Percentiles rank a stretch among this genome's conserved stretches.
phyloP scores from a whole-genome alignment of 192 early-diverging fungal genomes.

The Coemansia sp. region DNA sequence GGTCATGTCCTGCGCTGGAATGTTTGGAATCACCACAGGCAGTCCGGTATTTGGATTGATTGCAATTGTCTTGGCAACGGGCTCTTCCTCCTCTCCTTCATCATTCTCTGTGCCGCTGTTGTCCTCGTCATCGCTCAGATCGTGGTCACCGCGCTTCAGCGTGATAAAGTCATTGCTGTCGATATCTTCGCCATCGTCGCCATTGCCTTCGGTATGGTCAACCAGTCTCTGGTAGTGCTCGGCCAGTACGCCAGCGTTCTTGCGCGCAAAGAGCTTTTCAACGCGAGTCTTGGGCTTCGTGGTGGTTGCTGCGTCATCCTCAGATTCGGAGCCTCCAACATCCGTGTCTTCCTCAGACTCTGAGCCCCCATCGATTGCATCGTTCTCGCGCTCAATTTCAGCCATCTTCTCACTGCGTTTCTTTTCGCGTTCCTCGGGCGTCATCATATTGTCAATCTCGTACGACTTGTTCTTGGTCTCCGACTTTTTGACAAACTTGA shows the following conservation, averaged over 20 bases:
- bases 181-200: constrained; percentile 43
- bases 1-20: constrained; percentile 42
- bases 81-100: constrained; percentile 41
- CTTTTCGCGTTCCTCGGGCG: constrained; percentile 41
- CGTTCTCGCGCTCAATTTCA: constrained; percentile 35
- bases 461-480: constrained; percentile 71
- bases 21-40: constrained; percentile 47
- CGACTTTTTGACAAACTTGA: constrained; percentile 82
- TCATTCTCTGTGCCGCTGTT: constrained; percentile 4
- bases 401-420: constrained; percentile 18
- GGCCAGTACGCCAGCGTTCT: constrained; percentile 88
- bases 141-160: constrained; percentile 81
- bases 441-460: constrained; percentile 52
- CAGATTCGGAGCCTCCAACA: constrained; percentile 9
- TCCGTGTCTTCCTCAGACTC: constrained; percentile 21
- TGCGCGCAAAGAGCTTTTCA: constrained; percentile 91
- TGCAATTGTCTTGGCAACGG: constrained; percentile 48
- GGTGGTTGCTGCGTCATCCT: constrained; percentile 35
- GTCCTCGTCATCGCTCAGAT: constrained; percentile 57
- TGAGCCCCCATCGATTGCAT: constrained; percentile 17
- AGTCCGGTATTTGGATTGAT: constrained; percentile 35
- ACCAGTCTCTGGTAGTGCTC: constrained; percentile 89
- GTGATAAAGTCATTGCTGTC: constrained; percentile 84
- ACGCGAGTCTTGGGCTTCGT: constrained; percentile 68
- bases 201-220: constrained; percentile 56